phyloP scores from a whole-genome alignment of 2,329 filamentous ascomycete species.

The Exophiala aquamarina region DNA sequence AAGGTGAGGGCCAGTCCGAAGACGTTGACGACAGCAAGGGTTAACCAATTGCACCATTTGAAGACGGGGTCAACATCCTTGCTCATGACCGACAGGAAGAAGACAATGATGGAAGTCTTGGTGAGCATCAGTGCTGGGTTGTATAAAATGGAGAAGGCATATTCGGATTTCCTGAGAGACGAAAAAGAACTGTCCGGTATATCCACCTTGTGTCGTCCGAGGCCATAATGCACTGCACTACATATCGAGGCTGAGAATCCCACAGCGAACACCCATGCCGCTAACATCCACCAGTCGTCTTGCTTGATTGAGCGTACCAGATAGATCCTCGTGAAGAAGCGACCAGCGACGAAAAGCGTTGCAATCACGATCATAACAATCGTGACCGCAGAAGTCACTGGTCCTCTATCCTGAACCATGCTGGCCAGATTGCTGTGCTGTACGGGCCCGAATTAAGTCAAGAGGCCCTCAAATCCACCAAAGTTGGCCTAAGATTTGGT shows the following conservation, averaged over 20 bases:
- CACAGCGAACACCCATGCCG: conserved; percentile 67
- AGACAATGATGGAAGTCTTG: conserved; percentile 89
- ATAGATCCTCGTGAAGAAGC: conserved; percentile 69
- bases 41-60: conserved; percentile 77
- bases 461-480: too few relatives aligned
- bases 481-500: too few relatives aligned
- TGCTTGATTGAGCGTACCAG: conserved; percentile 70
- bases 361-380: conserved; percentile 60
- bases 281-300: conserved; percentile 79
- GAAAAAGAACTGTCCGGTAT: conserved; percentile 33
- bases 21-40: conserved; percentile 73
- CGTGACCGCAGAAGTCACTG: conserved; percentile 43
- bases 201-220: conserved; percentile 43
- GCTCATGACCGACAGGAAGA: conserved; percentile 71
- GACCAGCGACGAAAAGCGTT: conserved; percentile 71
- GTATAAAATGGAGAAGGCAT: conserved; percentile 63
- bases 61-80: conserved; percentile 77
- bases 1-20: conserved; percentile 78
- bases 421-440: not conserved
- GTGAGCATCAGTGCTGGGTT: conserved; percentile 45
- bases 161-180: conserved; percentile 50
- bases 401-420: conserved; percentile 33
- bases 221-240: conserved; percentile 43
- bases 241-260: conserved; percentile 49
- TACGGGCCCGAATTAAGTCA: too few relatives aligned